A percentile compares a stretch with the other conserved stretches of the same genome.
Conservation (phyloP, 495 filamentous ascomycete genomes). For the Lasiosphaeria miniovina region DNA sequence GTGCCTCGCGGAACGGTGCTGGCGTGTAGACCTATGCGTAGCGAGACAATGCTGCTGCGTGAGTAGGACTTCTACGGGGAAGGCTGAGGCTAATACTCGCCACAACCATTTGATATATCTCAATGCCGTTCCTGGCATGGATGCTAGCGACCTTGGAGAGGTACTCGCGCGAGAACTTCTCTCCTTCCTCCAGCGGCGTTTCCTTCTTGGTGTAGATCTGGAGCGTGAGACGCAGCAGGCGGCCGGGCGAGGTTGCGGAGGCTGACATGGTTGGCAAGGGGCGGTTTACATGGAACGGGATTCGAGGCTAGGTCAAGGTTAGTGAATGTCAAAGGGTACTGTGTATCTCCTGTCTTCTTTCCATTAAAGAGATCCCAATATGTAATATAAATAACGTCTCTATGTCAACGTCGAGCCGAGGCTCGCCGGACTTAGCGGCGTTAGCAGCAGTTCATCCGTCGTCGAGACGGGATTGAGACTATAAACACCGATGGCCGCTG, state of each 20-base stretch:
- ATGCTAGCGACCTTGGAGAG: background rate
- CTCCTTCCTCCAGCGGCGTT: background rate
- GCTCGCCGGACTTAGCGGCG: no score
- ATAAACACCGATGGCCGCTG: no score
- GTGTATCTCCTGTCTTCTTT: no score
- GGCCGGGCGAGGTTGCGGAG: background rate
- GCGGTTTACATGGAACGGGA: no score
- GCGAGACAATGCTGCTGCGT: background rate
- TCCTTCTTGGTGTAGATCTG: conserved; percentile 2
- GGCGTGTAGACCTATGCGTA: background rate
- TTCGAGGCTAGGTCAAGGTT: no score
- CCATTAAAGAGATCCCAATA: no score
- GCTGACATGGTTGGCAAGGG: background rate
- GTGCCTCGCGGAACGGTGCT: background rate
- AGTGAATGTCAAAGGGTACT: no score
- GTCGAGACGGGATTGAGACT: no score
- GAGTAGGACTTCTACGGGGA: background rate
- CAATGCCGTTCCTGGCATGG: conserved; percentile 2
- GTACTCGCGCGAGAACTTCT: conserved; percentile 4
- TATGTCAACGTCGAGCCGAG: no score
- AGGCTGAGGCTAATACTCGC: background rate
- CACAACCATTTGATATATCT: conserved; percentile 1
- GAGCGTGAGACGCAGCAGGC: background rate
- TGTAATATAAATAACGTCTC: no score
- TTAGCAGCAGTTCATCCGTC: no score